phyloP scores from a whole-genome alignment of 257 asterid genomes.

The Solanum medicagineum region DNA sequence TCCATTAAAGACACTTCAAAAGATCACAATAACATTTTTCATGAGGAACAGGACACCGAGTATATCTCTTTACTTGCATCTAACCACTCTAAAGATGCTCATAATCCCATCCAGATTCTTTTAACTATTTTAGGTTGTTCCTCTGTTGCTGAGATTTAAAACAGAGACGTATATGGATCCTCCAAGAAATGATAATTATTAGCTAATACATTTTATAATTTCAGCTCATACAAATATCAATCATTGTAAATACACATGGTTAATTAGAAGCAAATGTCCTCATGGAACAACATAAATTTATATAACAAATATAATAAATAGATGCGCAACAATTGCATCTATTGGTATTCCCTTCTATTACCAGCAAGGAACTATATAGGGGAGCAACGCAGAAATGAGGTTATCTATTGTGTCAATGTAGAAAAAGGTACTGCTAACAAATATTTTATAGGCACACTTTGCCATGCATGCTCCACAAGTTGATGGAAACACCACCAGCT shows the following conservation, averaged over 20 bases:
- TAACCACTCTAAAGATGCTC: not conserved
- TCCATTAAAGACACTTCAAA: not conserved
- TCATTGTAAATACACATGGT: not conserved
- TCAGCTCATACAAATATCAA: not conserved
- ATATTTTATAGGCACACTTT: conserved; percentile 75
- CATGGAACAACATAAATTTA: not conserved
- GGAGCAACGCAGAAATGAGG: not conserved
- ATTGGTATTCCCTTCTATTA: not conserved
- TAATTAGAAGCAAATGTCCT: not conserved
- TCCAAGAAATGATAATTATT: not conserved
- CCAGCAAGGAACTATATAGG: not conserved
- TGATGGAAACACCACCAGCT: not conserved
- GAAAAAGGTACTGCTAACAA: conserved; percentile 78
- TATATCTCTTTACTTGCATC: not conserved
- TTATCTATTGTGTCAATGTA: not conserved
- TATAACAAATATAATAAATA: not conserved
- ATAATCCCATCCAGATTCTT: not conserved
- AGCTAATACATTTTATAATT: not conserved
- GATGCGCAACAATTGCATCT: not conserved
- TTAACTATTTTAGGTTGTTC: not conserved
- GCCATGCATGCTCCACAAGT: conserved; percentile 80
- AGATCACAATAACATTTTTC: not conserved
- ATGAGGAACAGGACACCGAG: not conserved
- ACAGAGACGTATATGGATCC: not conserved
- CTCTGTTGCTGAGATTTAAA: not conserved